phyloP scores from a whole-genome alignment of 2,329 filamentous ascomycete species.

The Botryotinia calthae region DNA sequence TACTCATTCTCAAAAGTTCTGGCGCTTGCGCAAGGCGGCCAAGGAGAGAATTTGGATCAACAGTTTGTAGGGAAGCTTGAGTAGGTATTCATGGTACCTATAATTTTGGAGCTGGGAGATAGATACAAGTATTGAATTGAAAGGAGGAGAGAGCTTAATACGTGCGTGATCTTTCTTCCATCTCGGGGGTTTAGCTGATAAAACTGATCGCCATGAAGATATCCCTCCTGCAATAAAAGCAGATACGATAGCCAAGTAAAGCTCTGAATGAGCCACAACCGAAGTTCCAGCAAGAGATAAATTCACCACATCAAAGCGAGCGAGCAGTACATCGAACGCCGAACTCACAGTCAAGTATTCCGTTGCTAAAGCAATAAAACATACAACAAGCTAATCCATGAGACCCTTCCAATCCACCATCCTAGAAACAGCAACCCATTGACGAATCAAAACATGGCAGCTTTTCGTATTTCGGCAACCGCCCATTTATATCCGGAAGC shows the following conservation, averaged over 20 bases:
- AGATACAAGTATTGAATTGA: background rate
- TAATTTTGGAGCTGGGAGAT: background rate
- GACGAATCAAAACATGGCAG: background rate
- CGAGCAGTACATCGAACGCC: background rate
- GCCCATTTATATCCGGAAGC: background rate
- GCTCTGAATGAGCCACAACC: background rate
- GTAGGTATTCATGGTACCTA: background rate
- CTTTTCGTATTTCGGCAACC: background rate
- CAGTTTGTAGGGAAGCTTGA: accelerated
- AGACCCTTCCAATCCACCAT: background rate
- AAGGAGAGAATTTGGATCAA: background rate
- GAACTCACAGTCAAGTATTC: background rate
- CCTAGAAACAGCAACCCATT: background rate
- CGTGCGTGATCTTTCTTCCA: background rate
- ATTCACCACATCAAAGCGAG: background rate
- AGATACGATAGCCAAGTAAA: background rate
- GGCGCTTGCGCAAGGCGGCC: background rate
- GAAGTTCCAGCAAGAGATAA: too few species aligned
- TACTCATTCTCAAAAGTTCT: background rate
- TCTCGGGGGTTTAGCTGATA: background rate
- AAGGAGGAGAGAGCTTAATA: background rate
- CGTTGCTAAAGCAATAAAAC: background rate
- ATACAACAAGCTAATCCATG: background rate
- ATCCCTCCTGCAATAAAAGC: background rate
- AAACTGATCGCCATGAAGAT: background rate